Conservation (phyloP, 805 yeast species). For the Kodamaea sagamina region DNA sequence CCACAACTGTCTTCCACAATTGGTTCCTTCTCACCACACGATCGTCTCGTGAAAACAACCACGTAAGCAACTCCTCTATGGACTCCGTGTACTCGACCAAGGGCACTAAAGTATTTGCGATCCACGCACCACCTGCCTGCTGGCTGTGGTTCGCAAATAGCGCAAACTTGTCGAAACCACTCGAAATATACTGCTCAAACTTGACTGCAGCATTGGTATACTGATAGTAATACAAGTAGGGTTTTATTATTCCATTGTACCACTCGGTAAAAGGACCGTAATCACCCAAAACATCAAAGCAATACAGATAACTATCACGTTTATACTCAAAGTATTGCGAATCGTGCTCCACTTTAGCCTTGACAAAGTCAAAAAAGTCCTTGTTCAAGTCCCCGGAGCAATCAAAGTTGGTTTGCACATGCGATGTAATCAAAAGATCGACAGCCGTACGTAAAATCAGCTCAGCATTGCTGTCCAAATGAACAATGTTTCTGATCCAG, state of each 20-base stretch:
- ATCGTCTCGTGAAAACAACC: conserved; percentile 9
- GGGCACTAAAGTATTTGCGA: conserved; percentile 7
- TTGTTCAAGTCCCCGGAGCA: conserved; percentile 1
- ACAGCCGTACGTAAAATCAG: conserved; percentile 8
- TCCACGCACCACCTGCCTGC: conserved; percentile 6
- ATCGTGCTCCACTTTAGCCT: conserved; percentile 18
- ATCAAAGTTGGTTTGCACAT: conserved; percentile 5
- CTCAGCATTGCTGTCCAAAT: conserved; percentile 2
- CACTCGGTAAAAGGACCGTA: conserved; percentile 17
- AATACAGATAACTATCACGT: conserved; percentile 2
- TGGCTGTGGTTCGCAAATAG: not conserved
- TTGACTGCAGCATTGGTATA: conserved; percentile 13
- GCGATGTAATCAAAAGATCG: not conserved
- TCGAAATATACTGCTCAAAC: conserved; percentile 2
- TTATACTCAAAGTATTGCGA: conserved; percentile 16
- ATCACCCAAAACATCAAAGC: conserved; percentile 8
- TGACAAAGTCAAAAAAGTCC: conserved; percentile 13
- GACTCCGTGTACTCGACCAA: conserved; percentile 8
- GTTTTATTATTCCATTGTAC: conserved; percentile 20
- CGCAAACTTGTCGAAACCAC: conserved; percentile 8
- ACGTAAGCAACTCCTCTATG: conserved; percentile 2
- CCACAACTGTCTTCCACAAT: conserved; percentile 9
- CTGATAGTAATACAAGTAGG: conserved; percentile 19
- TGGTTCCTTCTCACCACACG: conserved; percentile 2
- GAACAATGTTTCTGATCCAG: conserved; percentile 4